Conservation (phyloP, 2,329 filamentous ascomycete species). For the Pseudocercospora fijiensis region DNA sequence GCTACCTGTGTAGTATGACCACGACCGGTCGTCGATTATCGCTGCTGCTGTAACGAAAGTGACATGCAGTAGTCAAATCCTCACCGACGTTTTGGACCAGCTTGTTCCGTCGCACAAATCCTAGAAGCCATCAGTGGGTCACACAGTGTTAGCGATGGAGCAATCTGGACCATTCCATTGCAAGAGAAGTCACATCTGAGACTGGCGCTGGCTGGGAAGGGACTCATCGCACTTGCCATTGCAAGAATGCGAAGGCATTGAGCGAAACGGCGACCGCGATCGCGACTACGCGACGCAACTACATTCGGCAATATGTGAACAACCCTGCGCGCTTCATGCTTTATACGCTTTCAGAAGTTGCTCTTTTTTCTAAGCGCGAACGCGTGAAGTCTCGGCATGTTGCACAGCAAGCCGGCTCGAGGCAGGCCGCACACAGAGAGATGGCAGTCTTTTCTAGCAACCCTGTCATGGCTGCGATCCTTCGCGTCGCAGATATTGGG, state of each 20-base stretch:
- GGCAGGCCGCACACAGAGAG: background rate
- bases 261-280: background rate
- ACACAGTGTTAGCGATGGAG: slow-evolving; percentile 4
- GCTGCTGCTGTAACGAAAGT: slow-evolving; percentile 1
- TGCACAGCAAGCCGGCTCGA: background rate
- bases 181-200: background rate
- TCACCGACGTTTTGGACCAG: slow-evolving; percentile 8
- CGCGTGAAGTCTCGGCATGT: background rate
- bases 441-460: background rate
- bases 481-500: background rate
- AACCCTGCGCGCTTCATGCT: background rate
- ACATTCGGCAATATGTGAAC: too few species aligned
- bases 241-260: background rate
- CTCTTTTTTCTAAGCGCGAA: background rate
- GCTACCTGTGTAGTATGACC: background rate
- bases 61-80: slow-evolving; percentile 3
- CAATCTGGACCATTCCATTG: slow-evolving; percentile 2
- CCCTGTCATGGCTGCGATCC: slow-evolving; percentile 1
- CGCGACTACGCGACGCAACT: too few species aligned
- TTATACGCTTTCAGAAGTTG: background rate
- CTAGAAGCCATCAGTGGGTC: background rate
- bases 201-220: background rate
- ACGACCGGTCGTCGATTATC: slow-evolving; percentile 5
- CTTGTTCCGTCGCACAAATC: background rate
- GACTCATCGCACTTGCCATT: background rate